Conservation (phyloP, 208 protist species). For the Tritrichomonas musculus region DNA sequence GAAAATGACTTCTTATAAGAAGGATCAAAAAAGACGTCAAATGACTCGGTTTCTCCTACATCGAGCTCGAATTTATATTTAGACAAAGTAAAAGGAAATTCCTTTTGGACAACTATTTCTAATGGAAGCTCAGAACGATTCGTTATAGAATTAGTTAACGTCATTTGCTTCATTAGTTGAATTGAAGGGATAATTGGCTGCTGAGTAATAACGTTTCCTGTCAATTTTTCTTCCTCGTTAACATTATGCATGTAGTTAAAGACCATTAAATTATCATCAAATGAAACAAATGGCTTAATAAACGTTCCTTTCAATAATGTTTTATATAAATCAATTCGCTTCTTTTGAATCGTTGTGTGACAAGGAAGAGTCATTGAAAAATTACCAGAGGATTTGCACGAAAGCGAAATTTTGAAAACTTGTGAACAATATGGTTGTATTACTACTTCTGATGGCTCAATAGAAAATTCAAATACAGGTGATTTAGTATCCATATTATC, state of each 20-base stretch:
- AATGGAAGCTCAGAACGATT: not conserved
- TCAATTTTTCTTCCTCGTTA: not conserved
- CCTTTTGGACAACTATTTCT: not conserved
- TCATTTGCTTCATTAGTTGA: not conserved
- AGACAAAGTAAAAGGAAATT: not conserved
- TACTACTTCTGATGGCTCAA: not conserved
- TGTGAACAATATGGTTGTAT: not conserved
- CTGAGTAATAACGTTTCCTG: not conserved
- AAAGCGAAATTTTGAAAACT: not conserved
- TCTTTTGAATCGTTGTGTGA: not conserved
- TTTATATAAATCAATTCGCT: not conserved
- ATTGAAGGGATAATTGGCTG: not conserved
- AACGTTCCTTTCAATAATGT: not conserved
- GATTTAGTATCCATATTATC: not conserved
- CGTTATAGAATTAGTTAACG: not conserved
- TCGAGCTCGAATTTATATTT: not conserved
- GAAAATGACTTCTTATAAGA: not conserved
- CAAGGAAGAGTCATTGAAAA: not conserved
- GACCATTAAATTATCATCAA: not conserved
- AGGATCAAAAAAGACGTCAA: conserved; percentile 1
- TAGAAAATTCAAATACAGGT: not conserved
- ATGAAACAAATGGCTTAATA: not conserved
- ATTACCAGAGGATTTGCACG: not conserved
- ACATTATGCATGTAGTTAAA: not conserved
- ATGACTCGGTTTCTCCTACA: not conserved